phyloP scores from a whole-genome alignment of 148 eudicot genomes.

The Cornus controversa region DNA sequence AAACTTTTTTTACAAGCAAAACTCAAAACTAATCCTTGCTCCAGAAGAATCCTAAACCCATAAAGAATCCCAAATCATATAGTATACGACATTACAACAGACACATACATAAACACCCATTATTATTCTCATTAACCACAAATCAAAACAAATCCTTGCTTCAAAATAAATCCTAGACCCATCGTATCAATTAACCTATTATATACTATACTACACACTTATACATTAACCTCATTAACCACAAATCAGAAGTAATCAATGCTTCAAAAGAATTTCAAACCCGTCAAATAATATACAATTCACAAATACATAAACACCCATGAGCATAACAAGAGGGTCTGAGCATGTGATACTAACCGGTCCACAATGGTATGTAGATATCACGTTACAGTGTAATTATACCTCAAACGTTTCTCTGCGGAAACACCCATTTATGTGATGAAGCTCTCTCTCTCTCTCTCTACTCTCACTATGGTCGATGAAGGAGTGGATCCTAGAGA shows the following conservation, averaged over 20 bases:
- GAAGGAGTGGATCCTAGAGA: neutral
- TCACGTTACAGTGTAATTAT: neutral
- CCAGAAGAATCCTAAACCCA: too few species aligned
- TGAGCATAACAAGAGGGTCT: neutral
- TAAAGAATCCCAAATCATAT: too few species aligned
- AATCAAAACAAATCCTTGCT: too few species aligned
- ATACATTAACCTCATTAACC: constrained; percentile 8
- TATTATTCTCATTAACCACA: too few species aligned
- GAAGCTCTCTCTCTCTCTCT: neutral
- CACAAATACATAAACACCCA: neutral
- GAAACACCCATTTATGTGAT: neutral
- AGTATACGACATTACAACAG: too few species aligned
- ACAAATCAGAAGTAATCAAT: constrained; percentile 11
- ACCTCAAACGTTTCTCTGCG: neutral
- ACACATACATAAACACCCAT: too few species aligned
- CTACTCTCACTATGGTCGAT: neutral
- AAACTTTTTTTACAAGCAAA: too few species aligned
- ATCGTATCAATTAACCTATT: too few species aligned
- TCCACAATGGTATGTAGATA: constrained; percentile 21
- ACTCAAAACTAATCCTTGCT: too few species aligned
- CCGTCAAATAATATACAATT: neutral
- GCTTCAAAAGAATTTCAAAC: neutral
- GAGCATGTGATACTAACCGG: constrained; percentile 16
- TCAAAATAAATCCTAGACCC: too few species aligned
- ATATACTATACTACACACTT: too few species aligned